Percentiles rank a stretch among this genome's conserved stretches.
Evolutionary conservation across 2,329 filamentous ascomycete genomes (phyloP).

Genomic region (Karstenula rhodostoma): DNA sequence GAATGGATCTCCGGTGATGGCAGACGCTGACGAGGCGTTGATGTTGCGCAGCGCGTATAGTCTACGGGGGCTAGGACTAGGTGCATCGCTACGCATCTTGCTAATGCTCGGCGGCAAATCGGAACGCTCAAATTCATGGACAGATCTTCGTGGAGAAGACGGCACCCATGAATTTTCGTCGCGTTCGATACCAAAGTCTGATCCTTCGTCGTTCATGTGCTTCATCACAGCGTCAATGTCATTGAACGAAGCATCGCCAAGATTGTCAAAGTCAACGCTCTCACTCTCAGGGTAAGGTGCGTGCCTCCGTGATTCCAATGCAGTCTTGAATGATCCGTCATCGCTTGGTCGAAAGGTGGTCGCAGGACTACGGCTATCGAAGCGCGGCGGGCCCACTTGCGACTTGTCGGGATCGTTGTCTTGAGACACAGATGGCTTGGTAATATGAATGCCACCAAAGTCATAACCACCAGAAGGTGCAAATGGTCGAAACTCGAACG

Average conservation of each 20-base stretch:
- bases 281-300: conserved; percentile 47
- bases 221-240: conserved; percentile 95
- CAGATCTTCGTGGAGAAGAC: conserved; percentile 43
- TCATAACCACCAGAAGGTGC: conserved; percentile 42
- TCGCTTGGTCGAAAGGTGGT: conserved; percentile 52
- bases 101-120: conserved; percentile 49
- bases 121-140: conserved; percentile 41
- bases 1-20: conserved; percentile 61
- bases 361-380: conserved; percentile 47
- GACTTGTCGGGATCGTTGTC: conserved; percentile 33
- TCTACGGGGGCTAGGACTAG: conserved; percentile 74
- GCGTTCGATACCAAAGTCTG: conserved; percentile 77
- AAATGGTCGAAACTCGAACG: conserved; percentile 64
- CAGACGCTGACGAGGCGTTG: conserved; percentile 45
- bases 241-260: conserved; percentile 67
- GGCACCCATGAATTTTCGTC: conserved; percentile 55
- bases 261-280: conserved; percentile 45
- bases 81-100: conserved; percentile 71
- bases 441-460: conserved; percentile 49
- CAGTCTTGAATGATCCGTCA: conserved; percentile 50
- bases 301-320: conserved; percentile 43
- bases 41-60: conserved; percentile 44
- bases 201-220: conserved; percentile 77
- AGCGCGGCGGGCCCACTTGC: conserved; percentile 27
- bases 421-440: conserved; percentile 44